These are phyloP conservation scores for Globisporangium canariense DNA, from an alignment of 352 stramenopile species.

Conservation along the genomic window DNA sequence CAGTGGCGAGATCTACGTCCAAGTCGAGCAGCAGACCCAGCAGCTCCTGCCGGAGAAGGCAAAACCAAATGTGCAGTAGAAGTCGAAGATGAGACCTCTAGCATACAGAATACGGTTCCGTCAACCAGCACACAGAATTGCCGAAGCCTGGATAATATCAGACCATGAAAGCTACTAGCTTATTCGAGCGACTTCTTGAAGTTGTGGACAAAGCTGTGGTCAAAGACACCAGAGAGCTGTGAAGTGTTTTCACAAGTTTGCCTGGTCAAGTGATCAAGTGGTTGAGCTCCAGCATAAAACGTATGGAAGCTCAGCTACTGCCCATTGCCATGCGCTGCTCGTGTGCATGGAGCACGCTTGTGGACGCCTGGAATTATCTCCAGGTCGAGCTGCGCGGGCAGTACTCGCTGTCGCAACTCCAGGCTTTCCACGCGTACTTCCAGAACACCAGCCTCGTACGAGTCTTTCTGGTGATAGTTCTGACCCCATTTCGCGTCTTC, in stretches of 20 bases:
- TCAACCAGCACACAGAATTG: neutral
- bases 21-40: conserved; percentile 47
- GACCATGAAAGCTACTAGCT: no score
- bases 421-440: neutral
- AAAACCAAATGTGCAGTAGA: conserved; percentile 2
- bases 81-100: neutral
- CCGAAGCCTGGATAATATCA: no score
- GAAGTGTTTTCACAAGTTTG: no score
- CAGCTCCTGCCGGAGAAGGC: conserved; percentile 23
- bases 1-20: conserved; percentile 65
- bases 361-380: neutral
- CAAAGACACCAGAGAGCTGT: no score
- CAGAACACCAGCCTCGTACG: neutral
- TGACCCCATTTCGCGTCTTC: conserved; percentile 7
- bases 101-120: neutral
- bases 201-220: no score
- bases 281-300: no score
- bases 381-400: neutral
- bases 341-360: neutral
- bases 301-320: no score
- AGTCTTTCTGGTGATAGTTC: neutral
- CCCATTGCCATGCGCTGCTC: neutral
- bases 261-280: no score
- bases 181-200: no score
- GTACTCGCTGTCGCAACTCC: neutral